Base-by-base conservation (phyloP, 345 rosid species). In the Laguncularia racemosa region DNA sequence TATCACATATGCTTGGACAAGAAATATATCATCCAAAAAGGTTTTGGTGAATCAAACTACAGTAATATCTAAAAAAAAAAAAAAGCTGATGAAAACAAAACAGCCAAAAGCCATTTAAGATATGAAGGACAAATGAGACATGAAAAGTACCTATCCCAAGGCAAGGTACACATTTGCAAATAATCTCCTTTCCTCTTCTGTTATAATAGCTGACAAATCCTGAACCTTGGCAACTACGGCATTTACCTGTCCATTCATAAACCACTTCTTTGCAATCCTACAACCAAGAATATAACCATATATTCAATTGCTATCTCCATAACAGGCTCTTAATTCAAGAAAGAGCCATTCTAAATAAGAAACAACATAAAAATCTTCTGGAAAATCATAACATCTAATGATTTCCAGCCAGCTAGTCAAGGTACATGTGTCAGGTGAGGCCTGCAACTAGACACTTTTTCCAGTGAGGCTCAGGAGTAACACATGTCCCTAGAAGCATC, bases 181-280 rank as follows among this genome's bases (percentile, higher is more conserved):
- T 72, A 53, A 58, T 83, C 76, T 92, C 91, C 69, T 78, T 84
- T 55, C 96, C 96, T 68, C 80, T 86, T 76, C 84, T 89, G 76
- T 75, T 89, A 66, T 78, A 81, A 67, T 84, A 89, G 83, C 91
- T 84, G 59, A 81, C 95, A 51, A 72, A 63, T 70, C 96, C 98
- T 9, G 91, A 72, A 38, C 96, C 98, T 76, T 92, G 93, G 68
- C 96, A 92, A 72, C 95, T 84, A 71, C 80, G 68, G 66, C 98
- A 92, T 76, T 81, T 77, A 9, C 98, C 98, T 57, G 96, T 92
- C 98, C 98, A 89, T 70, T 92, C 98, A 71, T 83, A 92, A 47
- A 92, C 97, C 76, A 89, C 89, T 72, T 77, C 88, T 60, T 60
- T 71, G 55, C 97, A 92, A 70, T 89, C 97, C 97, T 89, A 63